These are phyloP conservation scores for Lanmaoa rubissima DNA, from an alignment of 768 basidiomycete genomes.

Conservation along the genomic window DNA sequence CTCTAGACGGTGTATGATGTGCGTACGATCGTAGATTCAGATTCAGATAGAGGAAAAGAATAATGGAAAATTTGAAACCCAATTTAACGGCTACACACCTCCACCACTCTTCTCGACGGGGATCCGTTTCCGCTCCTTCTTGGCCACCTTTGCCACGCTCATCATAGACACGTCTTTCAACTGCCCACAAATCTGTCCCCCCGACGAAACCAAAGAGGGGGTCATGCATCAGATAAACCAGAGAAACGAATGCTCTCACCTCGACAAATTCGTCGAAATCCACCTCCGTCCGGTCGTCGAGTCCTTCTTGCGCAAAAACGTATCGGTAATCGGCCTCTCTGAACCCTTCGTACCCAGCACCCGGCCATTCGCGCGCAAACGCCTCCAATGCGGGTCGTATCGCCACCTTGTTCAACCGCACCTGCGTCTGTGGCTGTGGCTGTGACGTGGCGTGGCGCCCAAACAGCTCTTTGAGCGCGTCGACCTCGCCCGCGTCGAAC, in stretches of 20 bases:
- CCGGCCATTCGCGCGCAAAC: slow-evolving; percentile 36
- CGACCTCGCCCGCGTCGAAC: slow-evolving; percentile 53
- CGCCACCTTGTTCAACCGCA: slow-evolving; percentile 36
- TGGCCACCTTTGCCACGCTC: slow-evolving; percentile 33
- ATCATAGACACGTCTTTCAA: slow-evolving; percentile 64
- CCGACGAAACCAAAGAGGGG: no score
- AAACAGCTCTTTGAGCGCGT: slow-evolving; percentile 41
- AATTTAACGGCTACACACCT: slow-evolving; percentile 20
- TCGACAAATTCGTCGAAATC: slow-evolving; percentile 88
- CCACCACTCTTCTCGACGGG: slow-evolving; percentile 38
- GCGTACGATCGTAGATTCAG: no score
- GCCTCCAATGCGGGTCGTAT: slow-evolving; percentile 44
- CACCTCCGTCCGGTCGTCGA: slow-evolving; percentile 49
- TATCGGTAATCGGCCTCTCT: slow-evolving; percentile 65
- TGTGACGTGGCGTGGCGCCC: background rate
- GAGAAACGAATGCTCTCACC: slow-evolving; percentile 29
- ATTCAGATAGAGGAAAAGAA: no score
- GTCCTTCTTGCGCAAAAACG: slow-evolving; percentile 75
- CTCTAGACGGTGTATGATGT: no score
- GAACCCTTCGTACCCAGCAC: slow-evolving; percentile 56
- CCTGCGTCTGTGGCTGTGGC: no score
- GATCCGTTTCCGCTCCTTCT: slow-evolving; percentile 47
- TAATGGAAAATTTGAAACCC: no score
- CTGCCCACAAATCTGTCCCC: slow-evolving; percentile 69
- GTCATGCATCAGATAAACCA: background rate